Evolutionary conservation across 805 yeast genomes (phyloP), one percentile per base, ranked within the genome.

Genomic region (Hanseniaspora pseudoguilliermondii): DNA sequence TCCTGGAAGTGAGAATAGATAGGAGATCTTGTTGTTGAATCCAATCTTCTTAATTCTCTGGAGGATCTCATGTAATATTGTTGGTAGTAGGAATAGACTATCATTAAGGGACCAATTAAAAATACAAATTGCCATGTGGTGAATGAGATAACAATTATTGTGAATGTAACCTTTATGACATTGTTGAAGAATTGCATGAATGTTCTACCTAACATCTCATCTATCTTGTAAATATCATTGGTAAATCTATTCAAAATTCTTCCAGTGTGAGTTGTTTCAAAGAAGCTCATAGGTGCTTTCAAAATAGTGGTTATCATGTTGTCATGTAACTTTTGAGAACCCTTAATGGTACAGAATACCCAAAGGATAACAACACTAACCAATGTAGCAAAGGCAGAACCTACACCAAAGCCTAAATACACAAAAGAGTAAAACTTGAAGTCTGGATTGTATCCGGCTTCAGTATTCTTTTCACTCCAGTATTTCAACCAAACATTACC

Each of bases 241-340:
- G 96, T 86, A 67, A 90, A 90, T 67, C 97, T 76, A 73, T 90
- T 90, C 68, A 89, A 73, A 57, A 90, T 80, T 71, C 97, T 79
- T 39, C 97, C 97, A 60, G 89, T 82, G 56, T 97, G 97, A 0
- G 97, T 90, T 1, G 96, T 88, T 69, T 90, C 97, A 65, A 90
- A 90, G 68, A 91, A 90, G 35, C 87, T 78, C 97, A 90, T 91
- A 59, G 97, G 97, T 0, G 96, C 93, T 60, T 90, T 77, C 58
- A 91, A 69, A 15, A 90, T 93, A 55, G 78, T 66, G 39, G 69
- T 69, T 5, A 90, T 81, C 96, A 90, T 88, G 18, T 71, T 69
- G 59, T 82, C 77, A 68, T 90, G 97, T 58, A 88, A 73, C 56
- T 73, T 77, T 57, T 73, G 80, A 10, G 97, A 91, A 9, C 93